Percentiles rank a stretch among this genome's conserved stretches.
Conservation (phyloP, 2,329 filamentous ascomycete species). For the Sporothrix brasiliensis region DNA sequence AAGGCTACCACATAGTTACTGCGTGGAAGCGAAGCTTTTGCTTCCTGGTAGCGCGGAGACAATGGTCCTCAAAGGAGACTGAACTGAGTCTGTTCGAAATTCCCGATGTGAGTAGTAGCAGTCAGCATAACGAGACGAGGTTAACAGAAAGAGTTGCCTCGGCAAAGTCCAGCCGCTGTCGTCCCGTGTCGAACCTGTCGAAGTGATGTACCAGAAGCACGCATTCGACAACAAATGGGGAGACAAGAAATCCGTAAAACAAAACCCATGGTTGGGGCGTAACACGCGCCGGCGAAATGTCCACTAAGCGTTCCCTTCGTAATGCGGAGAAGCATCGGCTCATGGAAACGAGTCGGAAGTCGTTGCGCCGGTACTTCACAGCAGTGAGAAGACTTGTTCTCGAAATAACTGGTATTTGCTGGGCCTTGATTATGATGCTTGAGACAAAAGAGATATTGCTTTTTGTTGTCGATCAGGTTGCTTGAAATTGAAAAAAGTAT, state of each 20-base stretch:
- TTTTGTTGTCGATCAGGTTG: not conserved
- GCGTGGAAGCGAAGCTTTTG: not conserved
- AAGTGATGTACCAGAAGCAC: not conserved
- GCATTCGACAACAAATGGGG: not conserved
- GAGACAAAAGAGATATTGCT: not conserved
- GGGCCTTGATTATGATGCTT: too few species aligned
- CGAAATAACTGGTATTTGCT: not conserved
- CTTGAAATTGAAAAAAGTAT: not conserved
- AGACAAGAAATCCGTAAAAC: not conserved
- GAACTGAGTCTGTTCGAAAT: not conserved
- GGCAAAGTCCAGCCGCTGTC: not conserved
- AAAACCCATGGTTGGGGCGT: not conserved
- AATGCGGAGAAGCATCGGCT: not conserved
- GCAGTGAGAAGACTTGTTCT: constrained; percentile 8
- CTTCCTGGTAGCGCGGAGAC: not conserved
- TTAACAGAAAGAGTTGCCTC: too few species aligned
- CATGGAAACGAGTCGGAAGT: constrained; percentile 4
- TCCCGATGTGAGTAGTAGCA: not conserved
- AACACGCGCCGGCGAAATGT: not conserved
- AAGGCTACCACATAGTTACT: not conserved
- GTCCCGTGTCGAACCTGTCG: not conserved
- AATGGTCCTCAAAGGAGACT: not conserved
- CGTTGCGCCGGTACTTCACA: not conserved
- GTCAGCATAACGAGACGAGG: not conserved
- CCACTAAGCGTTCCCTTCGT: not conserved